A percentile compares a stretch with the other conserved stretches of the same genome.
Conservation (phyloP, 352 stramenopile species). For the Phytophthora boehmeriae region DNA sequence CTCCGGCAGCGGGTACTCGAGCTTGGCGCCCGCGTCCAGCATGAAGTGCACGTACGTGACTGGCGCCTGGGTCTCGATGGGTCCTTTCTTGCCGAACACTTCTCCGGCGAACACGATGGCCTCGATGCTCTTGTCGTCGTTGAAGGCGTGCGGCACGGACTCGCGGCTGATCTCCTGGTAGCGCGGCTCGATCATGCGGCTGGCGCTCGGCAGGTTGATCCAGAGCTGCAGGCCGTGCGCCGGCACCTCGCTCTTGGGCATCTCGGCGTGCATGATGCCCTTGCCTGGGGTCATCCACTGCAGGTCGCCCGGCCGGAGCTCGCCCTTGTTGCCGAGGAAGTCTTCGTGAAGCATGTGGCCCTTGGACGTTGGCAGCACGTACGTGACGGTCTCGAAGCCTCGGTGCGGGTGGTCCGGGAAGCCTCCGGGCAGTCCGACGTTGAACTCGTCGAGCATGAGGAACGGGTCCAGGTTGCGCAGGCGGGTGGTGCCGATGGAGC, state of each 20-base stretch:
- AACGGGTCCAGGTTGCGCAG: conserved; percentile 54
- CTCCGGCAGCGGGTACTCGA: conserved; percentile 49
- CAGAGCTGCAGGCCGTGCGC: conserved; percentile 56
- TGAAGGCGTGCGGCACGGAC: conserved; percentile 44
- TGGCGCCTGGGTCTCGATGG: conserved; percentile 48
- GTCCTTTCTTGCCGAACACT: conserved; percentile 44
- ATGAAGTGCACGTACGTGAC: conserved; percentile 65
- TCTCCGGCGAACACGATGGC: conserved; percentile 61
- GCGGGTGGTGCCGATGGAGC: conserved; percentile 37
- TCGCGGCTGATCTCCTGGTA: conserved; percentile 67
- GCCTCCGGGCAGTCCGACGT: conserved; percentile 58
- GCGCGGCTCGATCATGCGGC: conserved; percentile 47
- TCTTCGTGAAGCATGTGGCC: conserved; percentile 89
- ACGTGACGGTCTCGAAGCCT: conserved; percentile 93
- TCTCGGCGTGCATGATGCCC: conserved; percentile 63
- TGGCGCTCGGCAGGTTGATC: conserved; percentile 46
- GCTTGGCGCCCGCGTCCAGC: conserved; percentile 32
- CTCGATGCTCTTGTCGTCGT: conserved; percentile 46
- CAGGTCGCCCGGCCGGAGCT: conserved; percentile 47
- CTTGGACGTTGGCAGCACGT: conserved; percentile 70
- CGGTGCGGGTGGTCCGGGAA: conserved; percentile 91
- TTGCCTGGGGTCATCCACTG: conserved; percentile 61
- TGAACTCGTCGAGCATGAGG: conserved; percentile 61
- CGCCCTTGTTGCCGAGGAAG: conserved; percentile 59
- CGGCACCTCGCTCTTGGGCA: conserved; percentile 37